Evolutionary conservation across 352 stramenopile species (phyloP).

Genomic region (Phytophthora cajani): DNA sequence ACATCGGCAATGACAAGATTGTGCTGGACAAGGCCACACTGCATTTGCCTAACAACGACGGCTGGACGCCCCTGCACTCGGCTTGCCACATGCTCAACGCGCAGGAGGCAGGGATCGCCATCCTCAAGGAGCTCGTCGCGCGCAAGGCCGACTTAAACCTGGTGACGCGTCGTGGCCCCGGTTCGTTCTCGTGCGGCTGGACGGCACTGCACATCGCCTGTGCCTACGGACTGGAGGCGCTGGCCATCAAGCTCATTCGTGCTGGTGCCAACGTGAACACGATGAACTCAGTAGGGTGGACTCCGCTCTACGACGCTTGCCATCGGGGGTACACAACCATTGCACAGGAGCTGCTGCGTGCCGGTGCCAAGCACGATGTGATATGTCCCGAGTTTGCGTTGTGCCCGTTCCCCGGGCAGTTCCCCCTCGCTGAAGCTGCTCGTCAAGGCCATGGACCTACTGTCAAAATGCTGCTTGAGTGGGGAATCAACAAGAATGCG

Average conservation of each 20-base stretch:
- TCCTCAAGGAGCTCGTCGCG: constrained; percentile 72
- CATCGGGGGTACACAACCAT: constrained; percentile 74
- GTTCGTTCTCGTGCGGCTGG: constrained; percentile 80
- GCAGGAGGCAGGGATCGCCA: constrained; percentile 73
- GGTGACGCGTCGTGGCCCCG: constrained; percentile 69
- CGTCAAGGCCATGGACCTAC: constrained; percentile 68
- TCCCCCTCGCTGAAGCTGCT: constrained; percentile 69
- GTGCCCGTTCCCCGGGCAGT: constrained; percentile 77
- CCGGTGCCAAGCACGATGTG: constrained; percentile 63
- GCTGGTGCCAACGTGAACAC: constrained; percentile 72
- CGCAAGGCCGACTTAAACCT: constrained; percentile 67
- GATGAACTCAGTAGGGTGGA: constrained; percentile 77
- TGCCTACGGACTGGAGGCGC: constrained; percentile 74
- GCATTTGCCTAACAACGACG: constrained; percentile 76
- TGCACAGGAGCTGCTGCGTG: constrained; percentile 68
- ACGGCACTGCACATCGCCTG: constrained; percentile 81
- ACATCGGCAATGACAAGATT: constrained; percentile 72
- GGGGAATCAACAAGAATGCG: constrained; percentile 81
- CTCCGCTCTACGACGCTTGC: constrained; percentile 77
- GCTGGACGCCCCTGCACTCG: constrained; percentile 81
- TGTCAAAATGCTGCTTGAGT: constrained; percentile 80
- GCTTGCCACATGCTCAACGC: constrained; percentile 78
- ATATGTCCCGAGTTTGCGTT: constrained; percentile 83
- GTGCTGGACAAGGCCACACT: constrained; percentile 73
- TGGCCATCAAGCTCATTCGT: constrained; percentile 81